These are phyloP conservation scores for Croton laevigatus DNA, from an alignment of 441 rosid species.

Conservation along the genomic window DNA sequence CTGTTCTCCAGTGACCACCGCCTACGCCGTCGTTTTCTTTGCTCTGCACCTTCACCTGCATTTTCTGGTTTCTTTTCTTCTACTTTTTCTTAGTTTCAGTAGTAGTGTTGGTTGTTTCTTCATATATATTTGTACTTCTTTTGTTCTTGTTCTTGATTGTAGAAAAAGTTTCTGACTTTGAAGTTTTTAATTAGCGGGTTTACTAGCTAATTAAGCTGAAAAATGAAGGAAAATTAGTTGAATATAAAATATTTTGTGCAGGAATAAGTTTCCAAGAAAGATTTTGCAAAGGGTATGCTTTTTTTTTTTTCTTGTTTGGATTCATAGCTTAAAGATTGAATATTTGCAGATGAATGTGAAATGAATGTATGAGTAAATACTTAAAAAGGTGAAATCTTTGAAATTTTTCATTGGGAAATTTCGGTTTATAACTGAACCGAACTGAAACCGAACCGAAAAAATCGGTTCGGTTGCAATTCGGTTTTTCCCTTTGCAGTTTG, in stretches of 20 bases:
- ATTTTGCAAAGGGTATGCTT: not conserved
- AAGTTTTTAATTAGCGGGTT: too few relatives aligned
- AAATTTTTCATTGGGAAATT: too few relatives aligned
- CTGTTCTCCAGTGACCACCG: not conserved
- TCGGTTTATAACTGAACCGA: too few relatives aligned
- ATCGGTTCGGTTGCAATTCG: too few relatives aligned
- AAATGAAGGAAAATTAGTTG: not conserved
- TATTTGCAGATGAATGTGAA: constrained; percentile 10
- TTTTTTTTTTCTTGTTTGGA: not conserved
- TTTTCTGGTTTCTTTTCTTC: constrained; percentile 9
- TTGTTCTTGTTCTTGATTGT: not conserved
- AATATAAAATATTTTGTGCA: not conserved
- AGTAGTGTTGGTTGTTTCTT: too few relatives aligned
- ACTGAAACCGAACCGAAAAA: too few relatives aligned
- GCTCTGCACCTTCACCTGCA: not conserved
- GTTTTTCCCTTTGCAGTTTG: too few relatives aligned
- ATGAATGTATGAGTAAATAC: not conserved
- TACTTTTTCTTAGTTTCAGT: not conserved
- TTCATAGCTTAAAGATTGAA: not conserved
- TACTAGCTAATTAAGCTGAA: not conserved
- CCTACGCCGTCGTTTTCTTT: not conserved
- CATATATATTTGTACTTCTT: too few relatives aligned
- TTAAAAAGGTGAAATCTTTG: not conserved
- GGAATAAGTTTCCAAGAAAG: not conserved
- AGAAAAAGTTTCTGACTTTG: too few relatives aligned